These are phyloP conservation scores for Ophiostoma fasciatum DNA, from an alignment of 2,329 filamentous ascomycete genomes.

Conservation along the genomic window DNA sequence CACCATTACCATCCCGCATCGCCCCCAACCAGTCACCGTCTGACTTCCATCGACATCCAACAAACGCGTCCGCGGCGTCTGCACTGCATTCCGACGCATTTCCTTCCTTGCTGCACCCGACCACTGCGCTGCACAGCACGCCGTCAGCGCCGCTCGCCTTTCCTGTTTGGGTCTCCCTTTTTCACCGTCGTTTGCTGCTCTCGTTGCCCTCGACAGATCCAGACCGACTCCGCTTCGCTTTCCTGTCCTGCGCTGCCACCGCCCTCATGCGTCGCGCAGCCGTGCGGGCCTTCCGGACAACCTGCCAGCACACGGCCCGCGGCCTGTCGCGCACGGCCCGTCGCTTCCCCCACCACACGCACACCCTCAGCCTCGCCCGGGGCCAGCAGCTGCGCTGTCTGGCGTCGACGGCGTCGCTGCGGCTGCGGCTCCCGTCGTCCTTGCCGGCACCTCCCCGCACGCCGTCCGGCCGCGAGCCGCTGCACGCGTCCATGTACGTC, in stretches of 20 bases:
- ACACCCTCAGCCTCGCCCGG: slow-evolving; percentile 2
- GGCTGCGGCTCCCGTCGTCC: background rate
- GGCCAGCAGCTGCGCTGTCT: slow-evolving; percentile 24
- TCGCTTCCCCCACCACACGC: slow-evolving; percentile 17
- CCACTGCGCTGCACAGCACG: too few species aligned
- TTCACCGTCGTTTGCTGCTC: too few species aligned
- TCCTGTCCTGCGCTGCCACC: background rate
- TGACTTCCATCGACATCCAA: too few species aligned
- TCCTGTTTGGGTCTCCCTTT: too few species aligned
- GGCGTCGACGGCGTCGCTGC: slow-evolving; percentile 15
- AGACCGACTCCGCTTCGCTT: too few species aligned
- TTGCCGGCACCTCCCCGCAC: slow-evolving; percentile 11
- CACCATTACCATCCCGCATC: too few species aligned
- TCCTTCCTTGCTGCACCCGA: too few species aligned
- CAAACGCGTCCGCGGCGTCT: too few species aligned
- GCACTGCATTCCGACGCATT: too few species aligned
- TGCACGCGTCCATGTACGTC: slow-evolving; percentile 61
- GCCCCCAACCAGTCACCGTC: too few species aligned
- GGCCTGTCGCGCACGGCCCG: slow-evolving; percentile 37
- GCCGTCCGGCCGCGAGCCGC: slow-evolving; percentile 25
- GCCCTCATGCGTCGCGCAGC: slow-evolving; percentile 58
- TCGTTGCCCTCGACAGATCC: too few species aligned
- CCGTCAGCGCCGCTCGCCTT: too few species aligned
- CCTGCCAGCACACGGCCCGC: slow-evolving; percentile 48
- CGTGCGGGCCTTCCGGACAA: slow-evolving; percentile 52